A percentile compares a stretch with the other conserved stretches of the same genome.
phyloP scores from a whole-genome alignment of 768 basidiomycete genomes.

The Clitopilus hobsonii region DNA sequence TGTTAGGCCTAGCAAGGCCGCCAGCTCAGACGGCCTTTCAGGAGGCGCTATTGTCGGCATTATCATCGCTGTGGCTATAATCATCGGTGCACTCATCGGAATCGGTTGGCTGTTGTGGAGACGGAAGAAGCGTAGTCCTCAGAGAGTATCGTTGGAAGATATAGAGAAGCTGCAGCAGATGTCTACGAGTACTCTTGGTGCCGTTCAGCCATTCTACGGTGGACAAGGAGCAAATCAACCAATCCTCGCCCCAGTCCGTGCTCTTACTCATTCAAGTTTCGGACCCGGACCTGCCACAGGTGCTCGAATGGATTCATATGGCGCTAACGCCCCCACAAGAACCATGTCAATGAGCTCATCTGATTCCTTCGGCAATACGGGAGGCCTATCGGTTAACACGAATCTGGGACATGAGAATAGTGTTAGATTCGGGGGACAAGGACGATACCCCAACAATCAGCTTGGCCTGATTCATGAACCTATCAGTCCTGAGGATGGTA shows the following conservation, averaged over 20 bases:
- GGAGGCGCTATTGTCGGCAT: slow-evolving; percentile 8
- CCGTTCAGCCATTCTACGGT: background rate
- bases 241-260: too few relatives aligned
- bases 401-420: background rate
- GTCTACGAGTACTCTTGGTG: background rate
- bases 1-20: background rate
- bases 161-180: too few relatives aligned
- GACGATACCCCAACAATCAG: background rate
- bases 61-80: background rate
- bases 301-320: background rate
- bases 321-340: background rate
- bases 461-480: background rate
- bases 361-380: background rate
- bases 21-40: slow-evolving; percentile 1
- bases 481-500: background rate
- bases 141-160: too few relatives aligned
- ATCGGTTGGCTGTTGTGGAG: background rate
- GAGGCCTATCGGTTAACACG: background rate
- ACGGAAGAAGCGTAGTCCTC: background rate
- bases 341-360: background rate
- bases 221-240: too few relatives aligned
- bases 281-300: background rate
- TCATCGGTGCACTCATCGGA: slow-evolving; percentile 1
- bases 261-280: slow-evolving; percentile 5
- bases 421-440: background rate